Conservation (phyloP, 129 eudicot species). For the Ambrosia artemisiifolia region DNA sequence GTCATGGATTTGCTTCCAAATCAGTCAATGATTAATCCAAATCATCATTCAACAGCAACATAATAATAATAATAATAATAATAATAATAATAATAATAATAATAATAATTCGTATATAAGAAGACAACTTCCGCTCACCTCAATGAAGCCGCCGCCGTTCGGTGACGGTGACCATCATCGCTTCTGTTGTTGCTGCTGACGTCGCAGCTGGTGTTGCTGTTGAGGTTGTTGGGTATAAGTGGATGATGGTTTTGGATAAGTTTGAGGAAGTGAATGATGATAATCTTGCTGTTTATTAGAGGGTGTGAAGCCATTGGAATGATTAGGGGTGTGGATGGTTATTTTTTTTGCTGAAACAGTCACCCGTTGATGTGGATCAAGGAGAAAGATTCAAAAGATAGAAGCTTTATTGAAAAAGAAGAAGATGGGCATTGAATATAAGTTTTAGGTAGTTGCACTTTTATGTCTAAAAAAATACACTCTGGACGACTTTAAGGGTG, state of each 20-base stretch:
- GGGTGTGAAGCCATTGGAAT: constrained; percentile 38
- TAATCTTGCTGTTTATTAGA: constrained; percentile 31
- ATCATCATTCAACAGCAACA: too few species aligned
- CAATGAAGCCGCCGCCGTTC: too few species aligned
- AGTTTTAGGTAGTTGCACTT: too few species aligned
- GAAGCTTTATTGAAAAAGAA: neutral
- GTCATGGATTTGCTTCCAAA: too few species aligned
- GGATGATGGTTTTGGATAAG: constrained; percentile 38
- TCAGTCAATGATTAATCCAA: too few species aligned
- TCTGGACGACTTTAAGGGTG: too few species aligned
- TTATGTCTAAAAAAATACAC: too few species aligned
- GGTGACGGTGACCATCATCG: too few species aligned
- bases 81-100: too few species aligned
- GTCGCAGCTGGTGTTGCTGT: constrained; percentile 5
- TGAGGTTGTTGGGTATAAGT: constrained; percentile 29
- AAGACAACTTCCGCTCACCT: too few species aligned
- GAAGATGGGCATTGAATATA: neutral
- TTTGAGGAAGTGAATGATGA: constrained; percentile 25
- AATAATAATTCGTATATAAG: too few species aligned
- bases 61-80: too few species aligned
- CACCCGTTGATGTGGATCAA: constrained; percentile 40
- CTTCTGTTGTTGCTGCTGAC: constrained; percentile 6
- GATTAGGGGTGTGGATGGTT: constrained; percentile 10
- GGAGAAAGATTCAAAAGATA: constrained; percentile 4
- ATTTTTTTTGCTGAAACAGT: constrained; percentile 55